Conservation (phyloP, 179 eudicot genomes). For the Sideroxylon spinosum region DNA sequence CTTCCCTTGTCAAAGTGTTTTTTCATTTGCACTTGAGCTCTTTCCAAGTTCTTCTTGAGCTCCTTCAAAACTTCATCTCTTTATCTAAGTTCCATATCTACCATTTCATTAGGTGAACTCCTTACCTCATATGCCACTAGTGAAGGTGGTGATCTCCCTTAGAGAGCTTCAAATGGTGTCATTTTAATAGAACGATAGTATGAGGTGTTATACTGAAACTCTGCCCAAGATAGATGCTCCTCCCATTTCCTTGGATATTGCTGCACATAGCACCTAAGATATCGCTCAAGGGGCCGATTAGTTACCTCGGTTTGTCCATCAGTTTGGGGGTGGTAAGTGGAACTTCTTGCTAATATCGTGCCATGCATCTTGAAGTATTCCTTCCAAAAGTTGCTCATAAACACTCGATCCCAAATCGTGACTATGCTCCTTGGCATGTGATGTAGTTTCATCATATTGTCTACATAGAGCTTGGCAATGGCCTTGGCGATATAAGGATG, state of each 20-base stretch:
- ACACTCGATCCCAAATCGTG: not conserved
- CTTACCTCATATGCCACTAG: too few species aligned
- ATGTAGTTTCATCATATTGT: not conserved
- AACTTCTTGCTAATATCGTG: not conserved
- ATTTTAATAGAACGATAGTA: not conserved
- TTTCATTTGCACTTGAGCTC: too few species aligned
- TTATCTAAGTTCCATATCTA: too few species aligned
- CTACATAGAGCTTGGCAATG: not conserved
- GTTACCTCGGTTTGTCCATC: too few species aligned
- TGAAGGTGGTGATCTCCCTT: too few species aligned
- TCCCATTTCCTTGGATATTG: not conserved
- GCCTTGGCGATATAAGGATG: not conserved
- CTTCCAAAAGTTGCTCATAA: not conserved
- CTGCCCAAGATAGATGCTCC: not conserved
- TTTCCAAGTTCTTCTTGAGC: too few species aligned
- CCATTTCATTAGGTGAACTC: too few species aligned
- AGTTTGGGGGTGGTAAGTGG: too few species aligned
- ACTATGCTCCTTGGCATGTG: not conserved
- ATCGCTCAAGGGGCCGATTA: not conserved
- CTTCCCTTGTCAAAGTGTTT: too few species aligned
- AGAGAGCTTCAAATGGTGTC: not conserved
- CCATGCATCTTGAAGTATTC: not conserved
- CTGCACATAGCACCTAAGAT: too few species aligned
- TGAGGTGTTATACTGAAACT: not conserved
- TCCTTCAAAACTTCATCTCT: too few species aligned